Conservation (phyloP, 306 rosid species). For the Lathyrus oleraceus region DNA sequence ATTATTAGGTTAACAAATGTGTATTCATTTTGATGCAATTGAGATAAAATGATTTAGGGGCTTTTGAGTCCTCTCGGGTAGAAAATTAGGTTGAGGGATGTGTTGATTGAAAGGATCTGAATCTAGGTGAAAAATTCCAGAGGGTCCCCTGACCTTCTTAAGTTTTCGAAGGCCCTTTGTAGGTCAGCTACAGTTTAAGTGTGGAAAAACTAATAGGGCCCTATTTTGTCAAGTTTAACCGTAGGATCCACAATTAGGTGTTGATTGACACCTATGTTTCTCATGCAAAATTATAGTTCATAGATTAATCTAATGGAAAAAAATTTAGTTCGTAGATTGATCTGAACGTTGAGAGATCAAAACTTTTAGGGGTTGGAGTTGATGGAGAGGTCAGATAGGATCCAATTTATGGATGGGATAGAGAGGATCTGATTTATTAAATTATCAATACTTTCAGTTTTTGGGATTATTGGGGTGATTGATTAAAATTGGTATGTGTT, state of each 20-base stretch:
- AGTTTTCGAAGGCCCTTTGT: background rate
- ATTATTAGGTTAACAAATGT: background rate
- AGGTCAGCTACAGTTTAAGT: no score
- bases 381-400: background rate
- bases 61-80: background rate
- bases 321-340: background rate
- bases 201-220: no score
- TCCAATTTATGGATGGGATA: background rate
- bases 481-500: background rate
- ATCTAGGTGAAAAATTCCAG: background rate
- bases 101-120: background rate
- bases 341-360: background rate
- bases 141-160: background rate
- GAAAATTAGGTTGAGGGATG: background rate
- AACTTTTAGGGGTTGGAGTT: background rate
- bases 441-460: background rate
- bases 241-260: background rate
- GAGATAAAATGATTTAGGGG: background rate
- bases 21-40: background rate
- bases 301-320: background rate
- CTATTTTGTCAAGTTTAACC: no score
- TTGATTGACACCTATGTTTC: background rate
- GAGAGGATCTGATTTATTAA: background rate
- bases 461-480: background rate
- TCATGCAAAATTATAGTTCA: background rate